Evolutionary conservation across 305 asterid genomes (phyloP), one percentile per base, ranked within the genome.

Genomic region (Solanum aculeatissimum): DNA sequence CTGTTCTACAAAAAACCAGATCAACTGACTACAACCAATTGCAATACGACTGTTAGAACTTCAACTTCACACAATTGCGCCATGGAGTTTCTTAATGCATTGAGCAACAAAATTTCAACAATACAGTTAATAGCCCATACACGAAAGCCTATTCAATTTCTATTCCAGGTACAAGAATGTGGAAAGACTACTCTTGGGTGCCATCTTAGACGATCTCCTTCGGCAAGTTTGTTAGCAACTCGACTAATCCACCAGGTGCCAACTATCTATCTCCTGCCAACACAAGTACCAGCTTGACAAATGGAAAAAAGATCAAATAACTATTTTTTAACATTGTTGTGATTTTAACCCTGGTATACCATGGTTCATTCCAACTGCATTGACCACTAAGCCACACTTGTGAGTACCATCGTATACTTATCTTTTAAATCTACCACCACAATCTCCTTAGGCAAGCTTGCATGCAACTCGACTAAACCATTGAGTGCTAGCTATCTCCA

Each of bases 311-410:
- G 40, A 16, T 8, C 47, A 32, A 47, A 23, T 18, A 55, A 55
- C n/a, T 19, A 18, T 19, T 16, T 55, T 4, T 16, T 42, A 62
- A 8, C 4, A 0, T 66, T 66, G 74, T 66, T 66, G 0, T 32
- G 25, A 66, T 16, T 66, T 32, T 45, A 66, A 66, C 14, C 74
- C 4, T 66, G 45, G 74, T 32, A 66, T 21, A 16, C 74, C 69
- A 62, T 29, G 42, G 7, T 16, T 16, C 21, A 29, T 15, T 65
- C 14, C 43, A 65, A 65, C 13, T 65, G 32, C 72, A 15, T 65
- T 3, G 0, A 65, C 72, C 0, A 7, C 72, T 29, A 29, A 0
- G 38, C 72, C 0, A 38, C 7, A 0, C 2, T 35, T 7, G 1
- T 0, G 40, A 35, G 40, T 35, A 35, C 40, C 40, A 35, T 6